These are phyloP conservation scores for Xylaria venustula DNA, from an alignment of 495 filamentous ascomycete genomes.

Conservation along the genomic window DNA sequence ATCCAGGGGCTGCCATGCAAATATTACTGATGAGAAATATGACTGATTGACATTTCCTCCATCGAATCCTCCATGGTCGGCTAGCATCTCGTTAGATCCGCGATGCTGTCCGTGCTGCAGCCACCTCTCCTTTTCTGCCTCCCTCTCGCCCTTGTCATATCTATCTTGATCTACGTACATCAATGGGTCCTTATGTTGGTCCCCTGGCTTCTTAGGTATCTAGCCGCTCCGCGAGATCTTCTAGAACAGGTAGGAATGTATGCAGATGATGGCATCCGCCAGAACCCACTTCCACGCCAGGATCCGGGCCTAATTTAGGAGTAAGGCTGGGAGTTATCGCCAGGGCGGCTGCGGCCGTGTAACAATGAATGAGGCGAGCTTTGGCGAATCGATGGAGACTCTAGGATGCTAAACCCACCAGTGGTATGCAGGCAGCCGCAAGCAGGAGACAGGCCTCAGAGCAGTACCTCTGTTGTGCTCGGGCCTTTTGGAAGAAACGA, in stretches of 20 bases:
- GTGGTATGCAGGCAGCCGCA: conserved; percentile 27
- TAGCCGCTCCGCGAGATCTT: conserved; percentile 25
- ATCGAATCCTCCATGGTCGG: background rate
- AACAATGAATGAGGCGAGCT: conserved; percentile 17
- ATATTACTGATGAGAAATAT: background rate
- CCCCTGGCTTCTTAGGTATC: conserved; percentile 5
- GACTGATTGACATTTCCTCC: background rate
- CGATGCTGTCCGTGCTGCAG: conserved; percentile 1
- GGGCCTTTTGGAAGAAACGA: conserved; percentile 18
- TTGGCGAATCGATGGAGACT: conserved; percentile 13
- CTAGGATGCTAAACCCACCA: conserved; percentile 6
- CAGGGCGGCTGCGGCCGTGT: conserved; percentile 13
- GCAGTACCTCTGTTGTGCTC: conserved; percentile 26
- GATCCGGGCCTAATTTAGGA: conserved; percentile 13
- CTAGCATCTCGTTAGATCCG: conserved; percentile 7
- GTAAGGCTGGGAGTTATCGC: conserved; percentile 11
- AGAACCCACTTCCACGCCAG: conserved; percentile 4
- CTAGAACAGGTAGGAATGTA: conserved; percentile 25
- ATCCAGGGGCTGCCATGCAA: background rate
- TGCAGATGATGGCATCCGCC: conserved; percentile 22
- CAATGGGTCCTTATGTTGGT: conserved; percentile 6
- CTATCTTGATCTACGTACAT: background rate
- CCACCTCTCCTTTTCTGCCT: background rate
- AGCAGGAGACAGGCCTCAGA: conserved; percentile 25
- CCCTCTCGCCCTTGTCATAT: conserved; percentile 1